Conservation (phyloP, 2,329 filamentous ascomycete species). For the Emergomyces orientalis region DNA sequence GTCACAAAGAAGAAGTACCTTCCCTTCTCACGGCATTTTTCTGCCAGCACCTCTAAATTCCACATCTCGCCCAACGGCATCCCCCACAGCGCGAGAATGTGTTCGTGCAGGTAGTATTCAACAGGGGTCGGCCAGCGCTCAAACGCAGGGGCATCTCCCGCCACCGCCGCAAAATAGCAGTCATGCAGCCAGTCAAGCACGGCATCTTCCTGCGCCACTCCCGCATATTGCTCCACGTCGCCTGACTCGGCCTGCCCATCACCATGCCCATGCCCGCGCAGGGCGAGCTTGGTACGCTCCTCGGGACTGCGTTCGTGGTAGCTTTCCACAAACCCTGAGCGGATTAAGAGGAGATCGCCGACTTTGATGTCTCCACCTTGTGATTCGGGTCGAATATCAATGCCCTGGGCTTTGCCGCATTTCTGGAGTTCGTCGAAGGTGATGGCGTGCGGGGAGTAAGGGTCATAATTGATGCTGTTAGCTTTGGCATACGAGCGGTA, state of each 20-base stretch:
- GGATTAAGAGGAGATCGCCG: slow-evolving; percentile 58
- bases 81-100: slow-evolving; percentile 36
- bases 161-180: slow-evolving; percentile 57
- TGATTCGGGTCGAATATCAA: slow-evolving; percentile 49
- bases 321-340: slow-evolving; percentile 53
- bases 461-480: slow-evolving; percentile 43
- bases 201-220: slow-evolving; percentile 45
- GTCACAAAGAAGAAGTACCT: slow-evolving; percentile 37
- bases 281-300: slow-evolving; percentile 26
- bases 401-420: slow-evolving; percentile 50
- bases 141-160: slow-evolving; percentile 54
- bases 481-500: slow-evolving; percentile 41
- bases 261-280: slow-evolving; percentile 18
- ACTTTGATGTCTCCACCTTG: slow-evolving; percentile 48
- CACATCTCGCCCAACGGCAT: slow-evolving; percentile 40
- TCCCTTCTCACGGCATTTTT: slow-evolving; percentile 27
- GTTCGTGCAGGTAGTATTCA: slow-evolving; percentile 32
- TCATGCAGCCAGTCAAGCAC: slow-evolving; percentile 60
- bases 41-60: slow-evolving; percentile 33
- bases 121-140: slow-evolving; percentile 51
- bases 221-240: slow-evolving; percentile 39
- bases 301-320: slow-evolving; percentile 41
- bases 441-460: slow-evolving; percentile 47
- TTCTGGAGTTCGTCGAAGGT: slow-evolving; percentile 47
- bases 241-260: slow-evolving; percentile 17